phyloP scores from a whole-genome alignment of 768 basidiomycete species.

The Amanita phalloides region DNA sequence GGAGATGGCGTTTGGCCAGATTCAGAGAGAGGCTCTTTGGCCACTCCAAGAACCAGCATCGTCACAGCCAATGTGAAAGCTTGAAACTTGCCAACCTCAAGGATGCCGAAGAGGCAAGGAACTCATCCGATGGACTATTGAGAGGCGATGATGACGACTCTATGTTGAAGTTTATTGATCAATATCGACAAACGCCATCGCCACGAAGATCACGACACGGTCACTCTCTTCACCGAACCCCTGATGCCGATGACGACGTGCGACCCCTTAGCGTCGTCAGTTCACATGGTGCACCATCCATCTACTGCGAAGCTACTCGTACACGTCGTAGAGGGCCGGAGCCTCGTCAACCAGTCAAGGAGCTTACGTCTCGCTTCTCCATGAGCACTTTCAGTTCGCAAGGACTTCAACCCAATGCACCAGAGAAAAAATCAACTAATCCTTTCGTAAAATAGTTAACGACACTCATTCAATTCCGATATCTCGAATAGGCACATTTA shows the following conservation, averaged over 20 bases:
- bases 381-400: background rate
- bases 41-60: slow-evolving; percentile 14
- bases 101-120: slow-evolving; percentile 13
- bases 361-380: slow-evolving; percentile 1
- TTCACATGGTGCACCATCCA: slow-evolving; percentile 21
- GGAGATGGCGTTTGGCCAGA: slow-evolving; percentile 39
- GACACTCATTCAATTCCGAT: background rate
- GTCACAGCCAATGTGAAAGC: slow-evolving; percentile 4
- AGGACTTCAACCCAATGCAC: background rate
- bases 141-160: slow-evolving; percentile 10
- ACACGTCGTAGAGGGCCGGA: slow-evolving; percentile 49
- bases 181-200: slow-evolving; percentile 9
- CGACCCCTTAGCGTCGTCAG: slow-evolving; percentile 6
- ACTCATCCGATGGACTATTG: background rate
- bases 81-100: slow-evolving; percentile 10
- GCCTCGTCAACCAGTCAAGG: slow-evolving; percentile 54
- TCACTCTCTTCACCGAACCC: background rate
- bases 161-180: slow-evolving; percentile 15
- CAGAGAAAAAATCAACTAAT: background rate
- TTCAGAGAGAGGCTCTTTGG: slow-evolving; percentile 41
- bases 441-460: background rate
- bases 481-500: background rate
- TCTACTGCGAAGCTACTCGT: slow-evolving; percentile 67
- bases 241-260: background rate
- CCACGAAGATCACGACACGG: background rate